Evolutionary conservation across 1,139 yeast species (phyloP).

Genomic region (Pneumocystis murina): DNA sequence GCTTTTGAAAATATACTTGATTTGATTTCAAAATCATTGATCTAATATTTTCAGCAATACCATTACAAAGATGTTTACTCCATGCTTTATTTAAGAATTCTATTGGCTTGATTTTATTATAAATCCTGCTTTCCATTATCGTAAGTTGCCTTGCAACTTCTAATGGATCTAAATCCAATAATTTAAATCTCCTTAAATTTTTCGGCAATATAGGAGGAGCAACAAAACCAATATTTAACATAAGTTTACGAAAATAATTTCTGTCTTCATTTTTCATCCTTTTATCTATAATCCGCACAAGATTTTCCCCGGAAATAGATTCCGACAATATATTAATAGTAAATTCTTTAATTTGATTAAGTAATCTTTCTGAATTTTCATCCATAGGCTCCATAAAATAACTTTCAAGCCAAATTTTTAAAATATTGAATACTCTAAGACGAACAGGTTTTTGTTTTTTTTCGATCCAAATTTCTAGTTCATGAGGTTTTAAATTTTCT

Average conservation of each 20-base stretch:
- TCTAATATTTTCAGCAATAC: slow-evolving; percentile 14
- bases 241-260: slow-evolving; percentile 4
- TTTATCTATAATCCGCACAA: slow-evolving; percentile 12
- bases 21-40: slow-evolving; percentile 35
- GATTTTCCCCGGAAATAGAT: slow-evolving; percentile 13
- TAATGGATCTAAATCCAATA: slow-evolving; percentile 54
- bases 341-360: slow-evolving; percentile 37
- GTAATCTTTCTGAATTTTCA: slow-evolving; percentile 20
- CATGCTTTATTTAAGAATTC: slow-evolving; percentile 49
- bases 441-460: slow-evolving; percentile 53
- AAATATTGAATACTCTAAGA: slow-evolving; percentile 50
- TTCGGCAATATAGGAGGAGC: slow-evolving; percentile 12
- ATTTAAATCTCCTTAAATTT: slow-evolving; percentile 12
- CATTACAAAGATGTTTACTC: slow-evolving; percentile 42
- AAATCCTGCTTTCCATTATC: slow-evolving; percentile 53
- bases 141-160: slow-evolving; percentile 80
- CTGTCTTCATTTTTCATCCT: slow-evolving; percentile 13
- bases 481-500: slow-evolving; percentile 72
- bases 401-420: slow-evolving; percentile 55
- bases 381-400: slow-evolving; percentile 54
- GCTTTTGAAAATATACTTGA: slow-evolving; percentile 22
- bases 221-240: not conserved
- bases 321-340: slow-evolving; percentile 28
- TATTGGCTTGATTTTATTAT: slow-evolving; percentile 49
- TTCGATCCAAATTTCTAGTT: slow-evolving; percentile 65